Evolutionary conservation across 495 filamentous ascomycete genomes (phyloP), one percentile per base, ranked within the genome.

Genomic region (Annulohypoxylon moriforme): DNA sequence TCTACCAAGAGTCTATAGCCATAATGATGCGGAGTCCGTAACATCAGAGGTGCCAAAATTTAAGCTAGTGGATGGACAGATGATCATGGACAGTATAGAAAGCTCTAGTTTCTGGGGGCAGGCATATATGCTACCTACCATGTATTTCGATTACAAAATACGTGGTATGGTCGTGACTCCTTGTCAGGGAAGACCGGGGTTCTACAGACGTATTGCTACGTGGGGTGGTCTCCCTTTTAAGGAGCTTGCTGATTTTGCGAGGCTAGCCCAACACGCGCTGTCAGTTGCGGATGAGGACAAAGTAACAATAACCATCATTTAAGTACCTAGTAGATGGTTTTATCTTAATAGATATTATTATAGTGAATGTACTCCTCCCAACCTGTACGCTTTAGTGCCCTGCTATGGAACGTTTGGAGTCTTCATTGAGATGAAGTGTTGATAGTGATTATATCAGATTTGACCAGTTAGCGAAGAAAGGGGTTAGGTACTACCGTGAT

Each of bases 161-260:
- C 3, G 3, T 10, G 60, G 46, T 11, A 0, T 63, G 11, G 9
- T 63, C 18, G 31, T 63, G 29, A 27, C 1, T 25, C 60, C 60
- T n/a, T 63, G 60, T 20, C 7, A 27, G 20, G 44, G 18, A 31
- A 53, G 16, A 27, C 46, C 31, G 10, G 29, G 46, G 33, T 63
- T 52, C 33, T 63, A 63, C 53, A 63, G 60, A 18, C 60, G 60
- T 18, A n/a, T 55, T 7, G 13, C 4, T 14, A 4, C 2, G 5
- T 31, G 50, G 50, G 0, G 2, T 14, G n/a, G 27, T 22, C 24
- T 16, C 44, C 8, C 8, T 4, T 20, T 18, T 20, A 24, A n/a
- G n/a, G n/a, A n/a, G n/a, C n/a, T n/a, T n/a, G n/a, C n/a, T n/a
- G n/a, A n/a, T n/a, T n/a, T n/a, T n/a, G n/a, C n/a, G n/a, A n/a